Base-by-base conservation (phyloP, 192 early-diverging fungal genomes). In the Geranomyces variabilis region DNA sequence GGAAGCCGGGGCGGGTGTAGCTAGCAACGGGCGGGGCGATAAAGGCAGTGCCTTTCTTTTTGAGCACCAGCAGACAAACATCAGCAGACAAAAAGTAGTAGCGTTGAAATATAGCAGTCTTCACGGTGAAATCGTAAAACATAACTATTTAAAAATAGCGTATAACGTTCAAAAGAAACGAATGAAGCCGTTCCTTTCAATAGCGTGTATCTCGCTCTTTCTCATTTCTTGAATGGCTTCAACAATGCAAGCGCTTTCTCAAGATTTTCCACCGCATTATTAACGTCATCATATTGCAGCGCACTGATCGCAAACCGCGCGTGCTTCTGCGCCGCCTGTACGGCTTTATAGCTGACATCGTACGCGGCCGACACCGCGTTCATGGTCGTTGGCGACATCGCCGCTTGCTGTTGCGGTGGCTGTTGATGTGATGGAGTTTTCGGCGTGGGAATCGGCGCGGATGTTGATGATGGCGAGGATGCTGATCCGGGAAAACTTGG, bases 261-360 rank as follows among this genome's bases (percentile, higher is more conserved):
- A 10, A 83, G 57, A 65, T 83, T 80, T 5, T 83, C 78, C 26
- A 95, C 82, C 6, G 96, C 95, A 0, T 92, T 93, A 3, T 83
- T 75, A 17, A 97, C 86, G 79, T 99, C 96, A 67, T 96, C 95
- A 70, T 96, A 99, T 64, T 96, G 91, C 19, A 99, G 70, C 4
- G 97, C 92, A 71, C 94, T 96, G 71, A 95, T 92, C 1, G 95
- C 96, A 84, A 91, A 98, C 65, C 92, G 90, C 13, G 94, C 86
- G 48, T 89, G 83, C 79, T 99, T 99, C 62, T 95, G 93, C 0
- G 94, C 94, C 15, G 84, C 84, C 63, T 76, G 71, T 0, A 65
- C 29, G 21, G 60, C 59, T 46, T 68, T 75, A 41, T 69, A 59
- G 45, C 79, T 75, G 19, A 76, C 24, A 13, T 73, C 74, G 49